A percentile compares a stretch with the other conserved stretches of the same genome.
These are phyloP conservation scores for Boletus sp. DNA, from an alignment of 768 basidiomycete genomes.

Conservation along the genomic window DNA sequence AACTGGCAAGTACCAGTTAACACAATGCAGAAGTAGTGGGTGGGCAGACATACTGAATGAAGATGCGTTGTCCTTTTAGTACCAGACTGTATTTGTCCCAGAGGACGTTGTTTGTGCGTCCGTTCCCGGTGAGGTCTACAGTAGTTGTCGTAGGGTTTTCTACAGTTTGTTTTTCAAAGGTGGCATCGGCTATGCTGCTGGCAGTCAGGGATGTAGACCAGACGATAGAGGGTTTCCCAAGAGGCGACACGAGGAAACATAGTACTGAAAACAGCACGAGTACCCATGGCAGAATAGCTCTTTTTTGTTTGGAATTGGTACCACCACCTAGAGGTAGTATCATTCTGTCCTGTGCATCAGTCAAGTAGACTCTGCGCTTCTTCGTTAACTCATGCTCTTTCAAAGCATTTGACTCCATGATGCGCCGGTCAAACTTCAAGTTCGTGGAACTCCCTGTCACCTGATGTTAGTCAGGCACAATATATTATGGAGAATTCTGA, in stretches of 20 bases:
- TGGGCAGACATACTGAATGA: conserved; percentile 56
- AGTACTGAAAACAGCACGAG: conserved; percentile 17
- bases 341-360: background rate
- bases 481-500: too few relatives aligned
- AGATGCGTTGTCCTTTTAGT: conserved; percentile 65
- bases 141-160: conserved; percentile 1
- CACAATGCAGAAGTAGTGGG: background rate
- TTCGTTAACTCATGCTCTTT: background rate
- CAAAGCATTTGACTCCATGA: too few relatives aligned
- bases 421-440: too few relatives aligned
- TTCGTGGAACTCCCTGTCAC: too few relatives aligned
- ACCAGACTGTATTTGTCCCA: conserved; percentile 76
- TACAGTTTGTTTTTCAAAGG: background rate
- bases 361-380: background rate
- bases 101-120: conserved; percentile 38
- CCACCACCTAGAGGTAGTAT: background rate
- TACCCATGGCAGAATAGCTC: conserved; percentile 9
- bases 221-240: background rate
- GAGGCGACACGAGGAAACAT: conserved; percentile 16
- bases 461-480: too few relatives aligned
- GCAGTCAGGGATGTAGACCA: conserved; percentile 10
- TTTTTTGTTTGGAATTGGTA: conserved; percentile 3
- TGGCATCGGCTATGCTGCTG: conserved; percentile 18
- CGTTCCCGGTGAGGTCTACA: conserved; percentile 25
- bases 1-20: conserved; percentile 40